phyloP scores from a whole-genome alignment of 2,329 filamentous ascomycete species.

The Cordyceps pruinosa region DNA sequence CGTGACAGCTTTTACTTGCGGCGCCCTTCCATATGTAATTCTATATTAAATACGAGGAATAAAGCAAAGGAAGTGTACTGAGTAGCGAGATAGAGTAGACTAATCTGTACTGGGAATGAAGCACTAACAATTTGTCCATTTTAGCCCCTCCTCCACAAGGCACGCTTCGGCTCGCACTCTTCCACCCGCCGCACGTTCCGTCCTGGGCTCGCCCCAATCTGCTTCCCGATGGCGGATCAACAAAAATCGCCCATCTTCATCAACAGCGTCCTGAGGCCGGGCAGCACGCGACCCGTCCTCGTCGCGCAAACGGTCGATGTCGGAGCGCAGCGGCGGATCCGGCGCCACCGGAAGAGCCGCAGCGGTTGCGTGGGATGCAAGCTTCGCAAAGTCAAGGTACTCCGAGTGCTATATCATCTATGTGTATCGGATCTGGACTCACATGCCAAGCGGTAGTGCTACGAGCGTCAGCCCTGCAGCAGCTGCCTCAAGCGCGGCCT shows the following conservation, averaged over 20 bases:
- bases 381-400: constrained; percentile 24
- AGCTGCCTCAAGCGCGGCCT: constrained; percentile 23
- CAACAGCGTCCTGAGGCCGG: neutral
- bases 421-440: neutral
- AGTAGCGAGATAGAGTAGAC: too few relatives aligned
- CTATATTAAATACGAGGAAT: too few relatives aligned
- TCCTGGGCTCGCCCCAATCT: too few relatives aligned
- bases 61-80: too few relatives aligned
- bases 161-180: too few relatives aligned
- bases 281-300: neutral
- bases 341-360: constrained; percentile 22
- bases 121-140: too few relatives aligned
- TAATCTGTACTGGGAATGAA: too few relatives aligned
- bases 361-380: constrained; percentile 23
- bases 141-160: too few relatives aligned
- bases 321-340: neutral
- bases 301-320: neutral
- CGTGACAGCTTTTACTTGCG: too few relatives aligned
- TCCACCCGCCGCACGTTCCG: too few relatives aligned
- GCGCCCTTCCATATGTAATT: too few relatives aligned
- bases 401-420: neutral
- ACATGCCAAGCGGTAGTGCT: constrained; percentile 18
- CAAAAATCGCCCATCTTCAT: neutral
- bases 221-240: neutral
- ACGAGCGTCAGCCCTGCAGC: constrained; percentile 22